Base-by-base conservation (phyloP, 805 yeast genomes). In the Lipomyces lipofer region DNA sequence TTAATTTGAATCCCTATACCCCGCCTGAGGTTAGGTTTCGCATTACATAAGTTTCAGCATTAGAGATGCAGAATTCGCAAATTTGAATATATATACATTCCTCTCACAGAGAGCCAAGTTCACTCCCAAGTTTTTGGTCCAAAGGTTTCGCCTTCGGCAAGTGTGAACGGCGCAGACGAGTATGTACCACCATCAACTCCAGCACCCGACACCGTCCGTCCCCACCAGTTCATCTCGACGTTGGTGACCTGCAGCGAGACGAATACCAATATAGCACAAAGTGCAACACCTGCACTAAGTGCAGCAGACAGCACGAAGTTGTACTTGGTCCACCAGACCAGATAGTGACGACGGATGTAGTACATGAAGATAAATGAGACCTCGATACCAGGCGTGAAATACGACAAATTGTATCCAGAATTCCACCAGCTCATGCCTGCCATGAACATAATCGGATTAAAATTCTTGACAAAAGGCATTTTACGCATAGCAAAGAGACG, bases 251-350 rank as follows among this genome's bases (percentile, higher is more conserved):
- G 71, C 2, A 76, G 75, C 1, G 78, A 70, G 64, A 81, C 81
- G 70, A 84, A 84, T 33, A 83, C 77, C 51, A 84, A 69, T 42
- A 82, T 70, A 0, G 80, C 82, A 54, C 83, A 73, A 57, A 83
- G 75, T 1, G 86, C 87, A 22, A 82, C 78, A n/a, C 86, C 88
- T 0, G 86, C 80, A 9, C 77, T 70, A 24, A 83, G 69, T 1
- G 80, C 85, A 49, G 84, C 78, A 24, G 83, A 73, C 49, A 84
- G 67, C 22, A 84, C 75, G 58, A 74, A 77, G 64, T 69, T 74
- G 66, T 75, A 78, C 68, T 74, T 74, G 43, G 70, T 71, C 74
- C 86, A 85, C 86, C 86, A 78, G 21, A 73, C 67, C 46, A 75
- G 65, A 66, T 78, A 78, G 56, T 73, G 73, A 62, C 74, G 71